A percentile compares a stretch with the other conserved stretches of the same genome.
Evolutionary conservation across 129 eudicot species (phyloP).

Genomic region (Lactuca saligna): DNA sequence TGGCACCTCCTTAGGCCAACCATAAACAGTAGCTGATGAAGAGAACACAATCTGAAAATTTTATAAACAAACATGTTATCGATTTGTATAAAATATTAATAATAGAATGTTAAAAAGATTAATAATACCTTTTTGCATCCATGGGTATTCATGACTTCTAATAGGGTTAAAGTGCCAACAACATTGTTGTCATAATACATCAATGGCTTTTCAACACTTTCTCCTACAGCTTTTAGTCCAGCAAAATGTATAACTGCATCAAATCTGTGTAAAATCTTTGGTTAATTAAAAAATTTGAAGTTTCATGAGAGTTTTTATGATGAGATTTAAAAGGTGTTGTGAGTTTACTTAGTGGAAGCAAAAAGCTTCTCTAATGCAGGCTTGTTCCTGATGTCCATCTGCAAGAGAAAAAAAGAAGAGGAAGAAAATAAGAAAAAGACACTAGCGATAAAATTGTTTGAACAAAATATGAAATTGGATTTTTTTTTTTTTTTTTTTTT

Average conservation of each 20-base stretch:
- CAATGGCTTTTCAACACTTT: conserved; percentile 89
- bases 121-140: conserved; percentile 85
- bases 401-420: conserved; percentile 24
- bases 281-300: not conserved
- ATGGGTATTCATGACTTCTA: conserved; percentile 92
- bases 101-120: not conserved
- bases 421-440: not conserved
- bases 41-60: conserved; percentile 74
- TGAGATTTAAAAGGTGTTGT: not conserved
- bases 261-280: conserved; percentile 50
- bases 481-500: not conserved
- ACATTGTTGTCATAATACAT: conserved; percentile 74
- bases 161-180: conserved; percentile 69
- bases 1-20: conserved; percentile 88
- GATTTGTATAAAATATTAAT: not conserved
- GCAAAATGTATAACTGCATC: conserved; percentile 98
- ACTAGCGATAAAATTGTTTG: not conserved
- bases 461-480: conserved; percentile 2
- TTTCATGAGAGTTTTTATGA: conserved; percentile 14
- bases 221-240: conserved; percentile 97
- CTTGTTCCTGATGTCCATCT: conserved; percentile 90
- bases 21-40: conserved; percentile 85
- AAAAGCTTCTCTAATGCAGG: conserved; percentile 71
- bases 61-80: too few relatives aligned
- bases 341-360: conserved; percentile 45